Base-by-base conservation (phyloP, 352 stramenopile species). In the Phytophthora melonis region DNA sequence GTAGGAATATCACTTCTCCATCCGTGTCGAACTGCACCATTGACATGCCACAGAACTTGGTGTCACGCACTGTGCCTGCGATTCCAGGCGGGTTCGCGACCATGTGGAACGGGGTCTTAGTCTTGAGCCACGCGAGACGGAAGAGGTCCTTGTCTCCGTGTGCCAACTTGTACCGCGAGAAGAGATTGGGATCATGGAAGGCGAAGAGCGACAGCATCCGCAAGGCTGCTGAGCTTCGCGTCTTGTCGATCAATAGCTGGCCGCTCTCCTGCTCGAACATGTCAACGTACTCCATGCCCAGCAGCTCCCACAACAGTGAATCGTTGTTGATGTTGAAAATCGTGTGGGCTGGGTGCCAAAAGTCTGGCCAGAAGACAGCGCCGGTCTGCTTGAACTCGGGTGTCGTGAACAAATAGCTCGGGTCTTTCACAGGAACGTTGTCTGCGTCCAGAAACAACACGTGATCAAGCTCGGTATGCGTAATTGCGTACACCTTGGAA, bases 141-240 rank as follows among this genome's bases (percentile, higher is more conserved):
- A 90, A 90, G 4, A 91, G 58, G 25, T 90, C 84, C 58, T 91
- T 90, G 73, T 91, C 84, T 2, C 84, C 84, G 43, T 79, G 72
- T 3, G 59, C 73, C 30, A 91, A 72, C 53, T 82, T 81, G 62
- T 87, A 68, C 7, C 58, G 30, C 8, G 71, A 58, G 14, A 89
- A 78, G 16, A 82, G 19, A 23, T 74, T 84, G 3, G 83, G 83
- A 6, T 75, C 56, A 25, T 83, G 74, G 50, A 89, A 87, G 21
- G 66, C 77, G 50, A 88, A 86, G 11, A 83, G 59, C 50, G 52
- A 39, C 47, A 54, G 47, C 47, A 54, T 54, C 7, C 19, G 47
- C 9, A 54, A 54, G n/a, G 47, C 47, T 30, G 47, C 47, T 30
- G 47, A 54, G 47, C 47, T 54, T 1, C 47, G 47, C 8, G n/a